These are phyloP conservation scores for Lasiosphaeris hirsuta DNA, from an alignment of 495 filamentous ascomycete species.

Conservation along the genomic window DNA sequence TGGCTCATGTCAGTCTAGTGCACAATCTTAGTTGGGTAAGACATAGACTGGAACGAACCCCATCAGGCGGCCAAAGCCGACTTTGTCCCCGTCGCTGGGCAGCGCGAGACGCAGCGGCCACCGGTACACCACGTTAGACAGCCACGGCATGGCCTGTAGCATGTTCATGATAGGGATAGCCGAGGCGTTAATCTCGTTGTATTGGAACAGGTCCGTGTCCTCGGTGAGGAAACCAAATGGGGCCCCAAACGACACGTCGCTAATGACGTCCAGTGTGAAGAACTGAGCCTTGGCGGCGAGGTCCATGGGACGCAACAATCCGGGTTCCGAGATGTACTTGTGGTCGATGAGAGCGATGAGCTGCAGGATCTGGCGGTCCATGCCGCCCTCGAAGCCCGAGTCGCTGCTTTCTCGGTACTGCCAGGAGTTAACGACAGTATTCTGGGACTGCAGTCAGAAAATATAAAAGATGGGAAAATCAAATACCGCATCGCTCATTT, in stretches of 20 bases:
- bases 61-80: conserved; percentile 28
- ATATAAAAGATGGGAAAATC: neutral
- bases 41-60: conserved; percentile 8
- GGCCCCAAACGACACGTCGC: conserved; percentile 49
- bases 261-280: conserved; percentile 52
- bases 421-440: conserved; percentile 1
- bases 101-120: conserved; percentile 21
- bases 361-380: conserved; percentile 42
- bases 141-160: conserved; percentile 14
- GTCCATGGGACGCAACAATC: conserved; percentile 40
- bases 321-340: conserved; percentile 51
- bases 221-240: conserved; percentile 45
- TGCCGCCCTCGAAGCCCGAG: conserved; percentile 47
- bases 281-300: conserved; percentile 41
- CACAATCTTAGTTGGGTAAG: too few relatives aligned
- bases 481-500: conserved; percentile 26
- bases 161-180: neutral
- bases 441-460: neutral
- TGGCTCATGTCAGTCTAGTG: conserved; percentile 5
- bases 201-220: conserved; percentile 50
- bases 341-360: conserved; percentile 37
- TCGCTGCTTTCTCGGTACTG: conserved; percentile 28
- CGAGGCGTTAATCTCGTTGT: conserved; percentile 26
- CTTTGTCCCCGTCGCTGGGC: conserved; percentile 22
- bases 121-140: conserved; percentile 35